Conservation (phyloP, 2,329 filamentous ascomycete species). For the Tolypocladium nubicola region DNA sequence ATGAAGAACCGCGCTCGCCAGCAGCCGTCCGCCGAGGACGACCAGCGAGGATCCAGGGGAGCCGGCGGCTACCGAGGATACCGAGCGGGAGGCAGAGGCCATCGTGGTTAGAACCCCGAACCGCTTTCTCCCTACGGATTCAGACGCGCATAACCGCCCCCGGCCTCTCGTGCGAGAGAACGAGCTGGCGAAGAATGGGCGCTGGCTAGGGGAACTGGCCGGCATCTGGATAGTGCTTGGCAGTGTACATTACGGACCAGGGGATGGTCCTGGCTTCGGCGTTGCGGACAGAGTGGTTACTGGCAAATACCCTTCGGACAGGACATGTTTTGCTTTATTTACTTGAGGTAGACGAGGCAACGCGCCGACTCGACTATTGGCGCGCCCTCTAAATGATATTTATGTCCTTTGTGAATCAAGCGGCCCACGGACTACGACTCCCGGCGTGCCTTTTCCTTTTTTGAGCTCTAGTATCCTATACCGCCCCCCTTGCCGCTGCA, state of each 20-base stretch:
- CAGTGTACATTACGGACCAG: background rate
- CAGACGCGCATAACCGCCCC: background rate
- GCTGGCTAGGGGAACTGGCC: background rate
- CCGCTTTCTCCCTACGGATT: background rate
- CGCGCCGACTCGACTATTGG: background rate
- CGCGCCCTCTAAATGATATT: background rate
- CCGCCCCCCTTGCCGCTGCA: background rate
- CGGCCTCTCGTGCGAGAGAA: background rate
- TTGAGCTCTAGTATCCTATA: background rate
- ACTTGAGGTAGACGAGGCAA: background rate
- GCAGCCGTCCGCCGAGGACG: slow-evolving; percentile 36
- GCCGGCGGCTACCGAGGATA: slow-evolving; percentile 44
- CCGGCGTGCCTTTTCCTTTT: background rate
- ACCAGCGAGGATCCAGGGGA: slow-evolving; percentile 35
- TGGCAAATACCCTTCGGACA: slow-evolving; percentile 2
- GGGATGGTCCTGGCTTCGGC: background rate
- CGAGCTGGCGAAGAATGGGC: background rate
- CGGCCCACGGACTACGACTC: background rate
- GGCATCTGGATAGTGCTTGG: background rate
- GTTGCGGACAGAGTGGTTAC: background rate
- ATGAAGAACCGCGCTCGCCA: slow-evolving; percentile 60
- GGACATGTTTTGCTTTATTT: background rate
- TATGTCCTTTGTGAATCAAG: background rate
- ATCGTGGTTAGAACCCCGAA: slow-evolving; percentile 20
- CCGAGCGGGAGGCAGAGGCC: slow-evolving; percentile 35